Conservation (phyloP, 176 grass and related monocot species). For the Oryza punctata region DNA sequence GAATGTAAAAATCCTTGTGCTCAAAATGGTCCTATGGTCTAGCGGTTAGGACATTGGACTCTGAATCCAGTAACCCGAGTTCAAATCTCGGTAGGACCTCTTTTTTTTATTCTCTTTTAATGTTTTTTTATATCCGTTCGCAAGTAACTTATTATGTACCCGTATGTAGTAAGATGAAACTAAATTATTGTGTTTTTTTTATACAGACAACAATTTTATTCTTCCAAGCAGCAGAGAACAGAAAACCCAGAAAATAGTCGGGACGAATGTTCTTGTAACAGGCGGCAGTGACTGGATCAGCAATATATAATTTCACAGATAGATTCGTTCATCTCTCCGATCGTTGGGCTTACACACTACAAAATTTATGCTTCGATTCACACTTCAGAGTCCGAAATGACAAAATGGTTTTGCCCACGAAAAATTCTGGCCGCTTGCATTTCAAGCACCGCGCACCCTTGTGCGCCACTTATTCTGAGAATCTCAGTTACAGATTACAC, state of each 20-base stretch:
- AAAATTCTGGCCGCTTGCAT: constrained; percentile 14
- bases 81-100: constrained; percentile 50
- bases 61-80: constrained; percentile 53
- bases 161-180: too few species aligned
- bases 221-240: background rate
- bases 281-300: background rate
- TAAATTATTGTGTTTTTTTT: too few species aligned
- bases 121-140: background rate
- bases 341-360: background rate
- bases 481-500: constrained; percentile 6
- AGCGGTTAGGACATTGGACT: constrained; percentile 56
- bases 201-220: background rate
- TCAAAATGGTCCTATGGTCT: constrained; percentile 44
- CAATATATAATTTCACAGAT: background rate
- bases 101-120: background rate
- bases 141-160: too few species aligned
- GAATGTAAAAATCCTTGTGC: accelerated
- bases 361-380: background rate
- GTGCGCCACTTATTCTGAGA: constrained; percentile 29
- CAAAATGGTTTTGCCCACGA: background rate
- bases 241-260: background rate
- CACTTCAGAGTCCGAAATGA: background rate
- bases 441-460: background rate
- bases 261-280: background rate
- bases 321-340: background rate